phyloP scores from a whole-genome alignment of 192 early-diverging fungal species.

The Dimargaris cristalligena region DNA sequence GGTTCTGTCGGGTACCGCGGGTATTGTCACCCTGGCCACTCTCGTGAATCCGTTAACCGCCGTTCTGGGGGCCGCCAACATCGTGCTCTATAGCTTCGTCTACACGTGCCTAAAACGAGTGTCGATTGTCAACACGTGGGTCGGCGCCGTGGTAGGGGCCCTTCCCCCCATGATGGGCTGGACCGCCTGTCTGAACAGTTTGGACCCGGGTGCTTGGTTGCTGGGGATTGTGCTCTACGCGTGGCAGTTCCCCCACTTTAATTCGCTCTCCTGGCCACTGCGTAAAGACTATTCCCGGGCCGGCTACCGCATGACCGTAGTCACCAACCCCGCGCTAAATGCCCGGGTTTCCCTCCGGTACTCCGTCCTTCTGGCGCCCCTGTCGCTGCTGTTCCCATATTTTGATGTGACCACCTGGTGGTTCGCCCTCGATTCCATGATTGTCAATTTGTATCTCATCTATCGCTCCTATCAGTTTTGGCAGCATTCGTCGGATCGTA shows the following conservation, averaged over 20 bases:
- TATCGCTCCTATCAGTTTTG: slow-evolving; percentile 62
- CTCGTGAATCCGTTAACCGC: slow-evolving; percentile 85
- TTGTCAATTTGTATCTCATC: slow-evolving; percentile 61
- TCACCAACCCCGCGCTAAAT: slow-evolving; percentile 72
- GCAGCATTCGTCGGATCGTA: slow-evolving; percentile 56
- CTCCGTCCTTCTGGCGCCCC: slow-evolving; percentile 13
- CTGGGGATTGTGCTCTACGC: slow-evolving; percentile 72
- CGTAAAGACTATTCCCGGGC: slow-evolving; percentile 91
- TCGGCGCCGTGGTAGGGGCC: slow-evolving; percentile 82
- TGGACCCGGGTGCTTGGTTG: slow-evolving; percentile 63
- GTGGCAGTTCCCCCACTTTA: slow-evolving; percentile 99
- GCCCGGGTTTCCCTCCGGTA: slow-evolving; percentile 76
- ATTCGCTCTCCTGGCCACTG: slow-evolving; percentile 79
- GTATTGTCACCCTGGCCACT: slow-evolving; percentile 39
- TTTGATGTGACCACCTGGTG: slow-evolving; percentile 61
- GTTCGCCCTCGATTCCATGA: slow-evolving; percentile 58
- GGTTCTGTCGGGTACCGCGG: slow-evolving; percentile 41
- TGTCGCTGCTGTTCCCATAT: slow-evolving; percentile 56
- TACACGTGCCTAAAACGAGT: slow-evolving; percentile 93
- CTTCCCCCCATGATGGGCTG: slow-evolving; percentile 99
- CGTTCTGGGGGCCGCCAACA: slow-evolving; percentile 60
- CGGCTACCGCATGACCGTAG: slow-evolving; percentile 91
- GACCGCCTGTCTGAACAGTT: slow-evolving; percentile 44
- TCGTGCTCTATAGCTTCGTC: slow-evolving; percentile 71
- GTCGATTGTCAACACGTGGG: slow-evolving; percentile 91